Evolutionary conservation across 2,329 filamentous ascomycete genomes (phyloP), one percentile per base, ranked within the genome.

Genomic region (Monosporascus sp.): DNA sequence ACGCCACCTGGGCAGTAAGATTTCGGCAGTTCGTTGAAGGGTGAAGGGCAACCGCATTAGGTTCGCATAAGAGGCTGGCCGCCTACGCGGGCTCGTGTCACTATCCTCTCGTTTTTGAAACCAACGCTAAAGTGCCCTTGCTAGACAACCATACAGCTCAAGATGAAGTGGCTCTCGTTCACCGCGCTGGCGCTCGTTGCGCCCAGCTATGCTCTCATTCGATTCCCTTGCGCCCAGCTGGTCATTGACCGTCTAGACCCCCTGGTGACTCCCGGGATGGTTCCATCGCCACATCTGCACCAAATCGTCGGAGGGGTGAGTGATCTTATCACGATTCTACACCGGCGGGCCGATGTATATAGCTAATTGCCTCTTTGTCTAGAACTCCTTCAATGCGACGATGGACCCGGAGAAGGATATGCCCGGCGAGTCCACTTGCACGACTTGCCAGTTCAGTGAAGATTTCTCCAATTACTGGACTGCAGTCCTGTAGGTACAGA

Each of bases 401-500:
- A 66, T 66, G 64, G 53, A 62, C 51, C 59, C 62, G 24, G 34
- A 27, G 44, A 51, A 62, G 49, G 64, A 66, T 24, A 59, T 64
- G 1, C 52, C 57, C 6, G 48, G 54, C 2, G 44, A 48, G 1
- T 65, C 64, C 11, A 64, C 63, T 1, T 65, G 64, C 48, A 66
- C 64, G 0, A 65, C 59, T 51, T 64, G 64, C 47, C 62, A 58
- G 5, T 66, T 62, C 49, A 56, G 60, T 6, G 57, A 63, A 18
- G 62, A 64, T 52, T 66, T 65, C 38, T 65, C 62, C 3, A 66
- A 66, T 48, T 66, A 64, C 48, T 64, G 62, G 64, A 65, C 62
- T 4, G 61, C 62, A 2, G 58, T 62, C 6, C 51, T 63, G 37
- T 65, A 60, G 4, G 42, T 42, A 5, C 39, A 9, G 20, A 46